Evolutionary conservation across 139 green algal genomes (phyloP), one percentile per base, ranked within the genome.

Genomic region (Chlorella sp.): DNA sequence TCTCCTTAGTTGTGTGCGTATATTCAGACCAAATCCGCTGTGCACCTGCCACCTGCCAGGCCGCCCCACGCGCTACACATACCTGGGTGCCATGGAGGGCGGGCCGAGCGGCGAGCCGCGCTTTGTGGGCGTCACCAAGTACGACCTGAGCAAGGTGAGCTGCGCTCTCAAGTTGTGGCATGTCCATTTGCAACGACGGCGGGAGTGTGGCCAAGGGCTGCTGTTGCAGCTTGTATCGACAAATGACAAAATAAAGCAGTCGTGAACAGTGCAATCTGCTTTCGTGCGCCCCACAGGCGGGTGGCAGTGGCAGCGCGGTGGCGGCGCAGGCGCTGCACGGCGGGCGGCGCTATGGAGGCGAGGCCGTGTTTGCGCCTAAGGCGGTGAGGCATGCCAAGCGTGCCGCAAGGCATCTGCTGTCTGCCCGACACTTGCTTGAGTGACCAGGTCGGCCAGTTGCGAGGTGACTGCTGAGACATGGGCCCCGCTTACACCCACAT

Each of bases 361-460:
- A 97, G 87, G 87, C 90, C 0, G 80, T 92, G 4, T 97, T 97
- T 90, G 94, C 95, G 41, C 91, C 90, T 11, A 70, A 58, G 44
- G 41, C 43, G 1, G 72, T 60, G 51, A 24, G 51, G n/a, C n/a
- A n/a, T n/a, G n/a, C n/a, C n/a, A n/a, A n/a, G n/a, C n/a, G n/a
- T n/a, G n/a, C n/a, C n/a, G n/a, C n/a, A n/a, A n/a, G n/a, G n/a
- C n/a, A n/a, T n/a, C n/a, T n/a, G n/a, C n/a, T n/a, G n/a, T n/a
- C n/a, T n/a, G n/a, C n/a, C n/a, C n/a, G n/a, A n/a, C n/a, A n/a
- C n/a, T n/a, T n/a, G n/a, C n/a, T n/a, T n/a, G n/a, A n/a, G n/a
- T n/a, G n/a, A n/a, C n/a, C n/a, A n/a, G n/a, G n/a, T n/a, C n/a
- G n/a, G n/a, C n/a, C n/a, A n/a, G n/a, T n/a, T n/a, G n/a, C n/a